These are phyloP conservation scores for Erigeron philadelphicus DNA, from an alignment of 140 eudicot genomes.

Conservation along the genomic window DNA sequence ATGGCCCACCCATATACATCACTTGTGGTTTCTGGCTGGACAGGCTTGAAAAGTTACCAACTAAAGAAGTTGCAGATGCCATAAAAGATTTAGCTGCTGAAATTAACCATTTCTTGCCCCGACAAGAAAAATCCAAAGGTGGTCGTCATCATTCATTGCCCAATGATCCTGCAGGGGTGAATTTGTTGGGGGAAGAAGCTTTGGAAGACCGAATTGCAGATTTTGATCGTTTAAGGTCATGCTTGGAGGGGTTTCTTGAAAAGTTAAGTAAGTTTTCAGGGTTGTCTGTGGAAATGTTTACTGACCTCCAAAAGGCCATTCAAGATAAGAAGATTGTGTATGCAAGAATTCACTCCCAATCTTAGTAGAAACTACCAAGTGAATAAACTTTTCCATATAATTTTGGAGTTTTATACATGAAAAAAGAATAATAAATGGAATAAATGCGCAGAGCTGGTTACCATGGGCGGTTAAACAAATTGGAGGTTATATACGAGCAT, in stretches of 20 bases:
- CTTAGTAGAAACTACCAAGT: conserved; percentile 5
- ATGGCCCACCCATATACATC: conserved; percentile 71
- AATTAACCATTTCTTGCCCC: conserved; percentile 55
- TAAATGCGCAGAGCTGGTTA: conserved; percentile 21
- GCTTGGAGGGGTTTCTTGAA: conserved; percentile 56
- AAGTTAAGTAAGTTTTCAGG: conserved; percentile 57
- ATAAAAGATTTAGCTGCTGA: conserved; percentile 66
- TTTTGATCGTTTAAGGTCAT: conserved; percentile 46
- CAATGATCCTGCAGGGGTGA: conserved; percentile 31
- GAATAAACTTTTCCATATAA: conserved; percentile 20
- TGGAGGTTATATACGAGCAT: conserved; percentile 25
- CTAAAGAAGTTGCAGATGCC: conserved; percentile 59
- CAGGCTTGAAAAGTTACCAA: conserved; percentile 40
- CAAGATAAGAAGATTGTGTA: conserved; percentile 51
- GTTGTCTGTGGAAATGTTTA: conserved; percentile 51
- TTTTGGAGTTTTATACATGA: conserved; percentile 32
- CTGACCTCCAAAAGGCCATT: conserved; percentile 53
- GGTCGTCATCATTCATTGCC: conserved; percentile 22
- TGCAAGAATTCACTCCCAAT: conserved; percentile 38
- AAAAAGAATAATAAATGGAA: conserved; percentile 29
- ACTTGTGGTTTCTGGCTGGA: conserved; percentile 81
- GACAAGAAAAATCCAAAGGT: conserved; percentile 65
- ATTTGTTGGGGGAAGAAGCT: conserved; percentile 39
- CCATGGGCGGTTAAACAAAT: conserved; percentile 7
- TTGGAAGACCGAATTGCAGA: conserved; percentile 43